Conservation (phyloP, 2,329 filamentous ascomycete species). For the Gyromitra esculenta region DNA sequence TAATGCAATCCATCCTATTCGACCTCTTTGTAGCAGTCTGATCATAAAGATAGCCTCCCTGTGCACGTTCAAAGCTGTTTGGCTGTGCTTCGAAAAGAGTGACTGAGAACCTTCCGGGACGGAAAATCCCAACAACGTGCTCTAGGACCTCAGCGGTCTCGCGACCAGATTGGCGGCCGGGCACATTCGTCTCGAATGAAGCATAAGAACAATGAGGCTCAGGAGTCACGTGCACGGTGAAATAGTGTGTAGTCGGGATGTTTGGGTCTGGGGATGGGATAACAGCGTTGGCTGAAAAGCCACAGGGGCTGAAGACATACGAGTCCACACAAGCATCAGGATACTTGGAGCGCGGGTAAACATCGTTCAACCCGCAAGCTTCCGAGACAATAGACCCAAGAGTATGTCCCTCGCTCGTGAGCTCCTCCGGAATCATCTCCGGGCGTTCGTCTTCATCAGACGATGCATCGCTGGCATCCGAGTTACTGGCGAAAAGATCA, state of each 20-base stretch:
- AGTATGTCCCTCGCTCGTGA: constrained; percentile 92
- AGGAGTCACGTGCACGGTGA: constrained; percentile 97
- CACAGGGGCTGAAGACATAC: constrained; percentile 95
- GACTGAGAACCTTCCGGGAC: constrained; percentile 95
- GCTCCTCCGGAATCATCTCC: constrained; percentile 69
- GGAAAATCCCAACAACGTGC: constrained; percentile 95
- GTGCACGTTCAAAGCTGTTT: constrained; percentile 59
- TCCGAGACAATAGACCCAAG: constrained; percentile 93
- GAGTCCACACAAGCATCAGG: constrained; percentile 94
- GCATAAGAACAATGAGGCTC: constrained; percentile 97
- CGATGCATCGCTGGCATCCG: constrained; percentile 52
- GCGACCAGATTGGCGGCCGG: constrained; percentile 84
- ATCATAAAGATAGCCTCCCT: constrained; percentile 60
- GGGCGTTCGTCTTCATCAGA: constrained; percentile 51
- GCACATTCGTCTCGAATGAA: constrained; percentile 98
- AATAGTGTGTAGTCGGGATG: constrained; percentile 79
- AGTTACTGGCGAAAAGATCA: constrained; percentile 77
- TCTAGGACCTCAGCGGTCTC: constrained; percentile 91
- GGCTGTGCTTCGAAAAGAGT: constrained; percentile 93
- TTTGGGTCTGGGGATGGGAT: constrained; percentile 76
- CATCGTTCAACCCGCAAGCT: constrained; percentile 83
- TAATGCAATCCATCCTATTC: constrained; percentile 76
- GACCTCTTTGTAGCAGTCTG: constrained; percentile 62
- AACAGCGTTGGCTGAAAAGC: constrained; percentile 96
- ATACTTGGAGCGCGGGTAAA: constrained; percentile 87